These are phyloP conservation scores for Kodamaea ohmeri DNA, from an alignment of 1,139 yeast species.

Conservation along the genomic window DNA sequence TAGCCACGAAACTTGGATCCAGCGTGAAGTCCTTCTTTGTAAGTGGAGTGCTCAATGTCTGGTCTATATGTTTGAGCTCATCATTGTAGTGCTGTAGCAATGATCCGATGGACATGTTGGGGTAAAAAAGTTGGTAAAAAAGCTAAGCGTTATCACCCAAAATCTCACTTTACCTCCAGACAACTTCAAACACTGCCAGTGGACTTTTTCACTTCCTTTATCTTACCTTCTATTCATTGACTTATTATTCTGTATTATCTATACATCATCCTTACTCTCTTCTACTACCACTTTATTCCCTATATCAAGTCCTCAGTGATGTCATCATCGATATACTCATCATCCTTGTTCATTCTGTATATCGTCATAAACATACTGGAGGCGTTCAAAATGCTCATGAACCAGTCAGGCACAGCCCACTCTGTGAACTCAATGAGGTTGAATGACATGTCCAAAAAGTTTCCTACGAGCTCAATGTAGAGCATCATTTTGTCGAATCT, in stretches of 20 bases:
- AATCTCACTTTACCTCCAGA: too few species aligned
- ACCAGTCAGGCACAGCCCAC: conserved; percentile 42
- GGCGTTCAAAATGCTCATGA: conserved; percentile 42
- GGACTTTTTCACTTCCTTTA: too few species aligned
- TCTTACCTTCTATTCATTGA: too few species aligned
- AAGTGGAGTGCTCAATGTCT: conserved; percentile 8
- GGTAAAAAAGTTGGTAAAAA: not conserved
- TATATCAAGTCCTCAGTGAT: conserved; percentile 44
- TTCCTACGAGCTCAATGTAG: conserved; percentile 42
- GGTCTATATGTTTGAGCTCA: conserved; percentile 7
- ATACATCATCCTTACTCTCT: not conserved
- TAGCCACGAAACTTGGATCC: conserved; percentile 15
- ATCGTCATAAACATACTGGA: conserved; percentile 50
- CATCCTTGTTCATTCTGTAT: conserved; percentile 52
- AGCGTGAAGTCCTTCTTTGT: conserved; percentile 18
- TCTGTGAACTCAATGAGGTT: conserved; percentile 42
- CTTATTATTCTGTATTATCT: not conserved
- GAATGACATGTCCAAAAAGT: conserved; percentile 41
- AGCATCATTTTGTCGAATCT: conserved; percentile 47
- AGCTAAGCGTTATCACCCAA: not conserved
- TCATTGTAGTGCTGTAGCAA: conserved; percentile 9
- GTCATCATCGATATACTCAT: conserved; percentile 48
- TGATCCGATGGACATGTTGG: conserved; percentile 6
- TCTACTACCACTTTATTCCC: not conserved
- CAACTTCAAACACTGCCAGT: too few species aligned